Base-by-base conservation (phyloP, 139 green algal species). In the Gonium pectorale region DNA sequence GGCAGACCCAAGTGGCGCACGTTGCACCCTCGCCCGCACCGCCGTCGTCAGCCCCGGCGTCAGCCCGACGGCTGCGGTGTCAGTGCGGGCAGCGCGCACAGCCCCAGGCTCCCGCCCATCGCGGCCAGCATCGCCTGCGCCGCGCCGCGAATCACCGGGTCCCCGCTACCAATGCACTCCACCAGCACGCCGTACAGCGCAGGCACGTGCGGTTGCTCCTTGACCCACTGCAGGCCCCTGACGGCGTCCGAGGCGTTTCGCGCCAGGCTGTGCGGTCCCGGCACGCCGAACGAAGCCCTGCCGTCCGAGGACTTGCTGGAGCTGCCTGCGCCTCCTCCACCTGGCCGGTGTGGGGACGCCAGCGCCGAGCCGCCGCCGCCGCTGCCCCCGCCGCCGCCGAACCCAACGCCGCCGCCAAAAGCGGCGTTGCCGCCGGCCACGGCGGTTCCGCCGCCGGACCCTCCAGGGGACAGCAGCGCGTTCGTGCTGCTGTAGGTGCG, bases 151-250 rank as follows among this genome's bases (percentile, higher is more conserved):
- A 90, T 38, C 4, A 24, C 49, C 1, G 49, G 66, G 31, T 86
- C 81, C 0, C n/a, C 29, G 27, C 49, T 67, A 24, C 52, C 63
- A 35, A 70, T 74, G 46, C 81, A 86, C 60, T 86, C 87, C 35
- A 62, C 79, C 59, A 90, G 26, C 22, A 73, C 87, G 9, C 82
- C 75, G 62, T 88, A 90, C 59, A 90, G 40, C n/a, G 69, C 82
- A 66, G 81, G 38, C 46, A 90, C 35, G 62, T 88, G 87, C n/a
- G 87, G 67, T 62, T 86, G 82, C 82, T 90, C 87, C 75, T 87
- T 81, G 17, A 41, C 54, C 72, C 59, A 83, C 29, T 70, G 56
- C 40, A 69, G 63, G n/a, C n/a, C n/a, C n/a, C n/a, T n/a, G n/a
- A n/a, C n/a, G n/a, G n/a, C n/a, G n/a, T n/a, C n/a, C n/a, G n/a